Evolutionary conservation across 73 alveolate species (phyloP).

Genomic region (Paramecium sexaurelia): DNA sequence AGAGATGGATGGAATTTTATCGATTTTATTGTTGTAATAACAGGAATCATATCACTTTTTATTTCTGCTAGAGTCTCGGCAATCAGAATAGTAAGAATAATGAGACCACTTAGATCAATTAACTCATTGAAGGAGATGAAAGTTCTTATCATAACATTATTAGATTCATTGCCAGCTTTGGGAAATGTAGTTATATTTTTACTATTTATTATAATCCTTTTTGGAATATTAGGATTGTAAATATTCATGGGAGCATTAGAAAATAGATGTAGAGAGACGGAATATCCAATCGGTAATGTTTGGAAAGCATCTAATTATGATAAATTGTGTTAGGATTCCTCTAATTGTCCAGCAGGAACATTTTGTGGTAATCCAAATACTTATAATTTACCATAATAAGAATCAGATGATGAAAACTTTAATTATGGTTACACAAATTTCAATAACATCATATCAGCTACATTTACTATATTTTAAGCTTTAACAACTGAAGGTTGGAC

Average conservation of each 20-base stretch:
- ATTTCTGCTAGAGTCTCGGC: constrained; percentile 57
- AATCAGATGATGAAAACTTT: constrained; percentile 38
- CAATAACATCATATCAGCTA: constrained; percentile 70
- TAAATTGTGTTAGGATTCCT: background rate
- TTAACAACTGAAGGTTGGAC: constrained; percentile 79
- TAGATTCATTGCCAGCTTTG: constrained; percentile 79
- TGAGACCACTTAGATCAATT: constrained; percentile 85
- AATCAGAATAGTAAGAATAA: constrained; percentile 77
- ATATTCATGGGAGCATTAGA: constrained; percentile 75
- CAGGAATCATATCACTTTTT: constrained; percentile 76
- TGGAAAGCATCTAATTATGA: background rate
- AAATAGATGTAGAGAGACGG: constrained; percentile 70
- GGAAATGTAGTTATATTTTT: constrained; percentile 76
- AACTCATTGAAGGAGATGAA: constrained; percentile 81
- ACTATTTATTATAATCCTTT: constrained; percentile 72
- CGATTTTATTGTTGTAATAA: constrained; percentile 81
- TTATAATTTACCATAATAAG: background rate
- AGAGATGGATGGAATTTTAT: constrained; percentile 87
- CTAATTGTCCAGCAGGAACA: constrained; percentile 38
- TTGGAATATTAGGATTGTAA: constrained; percentile 80
- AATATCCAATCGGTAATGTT: background rate
- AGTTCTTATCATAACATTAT: constrained; percentile 68
- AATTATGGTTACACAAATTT: constrained; percentile 73
- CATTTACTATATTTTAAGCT: constrained; percentile 71
- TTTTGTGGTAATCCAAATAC: constrained; percentile 51